Percentiles rank a stretch among this genome's conserved stretches.
Evolutionary conservation across 805 yeast species (phyloP).

Genomic region (Spathaspora hagerdaliae): DNA sequence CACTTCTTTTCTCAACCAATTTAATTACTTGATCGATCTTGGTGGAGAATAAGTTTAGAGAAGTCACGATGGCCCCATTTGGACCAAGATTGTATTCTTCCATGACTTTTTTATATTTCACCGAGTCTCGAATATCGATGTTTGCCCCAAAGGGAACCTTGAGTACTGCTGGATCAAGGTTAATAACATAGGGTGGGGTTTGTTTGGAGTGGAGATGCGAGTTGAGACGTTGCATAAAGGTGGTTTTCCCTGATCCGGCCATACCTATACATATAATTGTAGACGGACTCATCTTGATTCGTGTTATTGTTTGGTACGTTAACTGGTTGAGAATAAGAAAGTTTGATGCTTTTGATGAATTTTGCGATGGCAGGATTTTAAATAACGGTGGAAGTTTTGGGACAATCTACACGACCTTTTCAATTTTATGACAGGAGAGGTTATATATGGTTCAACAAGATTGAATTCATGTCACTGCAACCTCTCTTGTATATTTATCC

Average conservation of each 20-base stretch:
- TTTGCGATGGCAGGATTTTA: too few species aligned
- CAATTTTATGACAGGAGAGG: too few species aligned
- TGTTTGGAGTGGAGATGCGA: constrained; percentile 71
- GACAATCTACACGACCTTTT: too few species aligned
- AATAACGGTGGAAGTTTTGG: too few species aligned
- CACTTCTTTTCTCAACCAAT: constrained; percentile 74
- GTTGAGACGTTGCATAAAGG: constrained; percentile 92
- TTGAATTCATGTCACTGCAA: too few species aligned
- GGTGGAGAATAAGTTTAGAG: constrained; percentile 86
- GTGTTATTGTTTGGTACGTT: not conserved
- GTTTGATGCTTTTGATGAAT: too few species aligned
- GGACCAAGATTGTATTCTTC: constrained; percentile 94
- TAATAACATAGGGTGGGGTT: constrained; percentile 81
- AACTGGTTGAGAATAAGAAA: too few species aligned
- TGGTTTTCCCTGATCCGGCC: constrained; percentile 86
- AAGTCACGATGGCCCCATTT: constrained; percentile 96
- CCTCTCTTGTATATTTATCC: too few species aligned
- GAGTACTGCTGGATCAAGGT: constrained; percentile 93
- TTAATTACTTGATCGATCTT: constrained; percentile 93
- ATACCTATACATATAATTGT: constrained; percentile 47
- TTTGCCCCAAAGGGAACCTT: constrained; percentile 92
- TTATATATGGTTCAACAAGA: too few species aligned
- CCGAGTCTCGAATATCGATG: constrained; percentile 93
- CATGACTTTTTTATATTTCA: constrained; percentile 95
- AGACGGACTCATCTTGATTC: constrained; percentile 9